phyloP scores from a whole-genome alignment of 331 rosid genomes.

The Quercus lobata region DNA sequence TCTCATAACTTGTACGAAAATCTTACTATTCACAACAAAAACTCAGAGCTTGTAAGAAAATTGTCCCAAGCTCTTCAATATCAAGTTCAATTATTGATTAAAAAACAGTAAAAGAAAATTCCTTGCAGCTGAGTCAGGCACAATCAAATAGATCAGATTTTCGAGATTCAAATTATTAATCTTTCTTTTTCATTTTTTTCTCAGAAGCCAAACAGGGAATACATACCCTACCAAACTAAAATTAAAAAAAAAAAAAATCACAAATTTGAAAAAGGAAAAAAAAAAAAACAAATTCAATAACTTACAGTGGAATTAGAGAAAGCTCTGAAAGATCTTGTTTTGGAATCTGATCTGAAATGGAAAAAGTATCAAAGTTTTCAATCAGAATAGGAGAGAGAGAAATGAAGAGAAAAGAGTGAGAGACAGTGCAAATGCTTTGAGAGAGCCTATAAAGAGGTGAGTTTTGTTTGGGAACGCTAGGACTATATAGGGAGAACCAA shows the following conservation, averaged over 20 bases:
- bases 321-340: background rate
- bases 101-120: background rate
- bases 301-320: slow-evolving; percentile 21
- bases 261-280: background rate
- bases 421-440: background rate
- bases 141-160: background rate
- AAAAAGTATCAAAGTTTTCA: background rate
- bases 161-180: background rate
- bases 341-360: background rate
- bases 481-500: slow-evolving; percentile 24
- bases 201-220: background rate
- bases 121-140: background rate
- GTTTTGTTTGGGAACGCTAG: background rate
- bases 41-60: too few species aligned
- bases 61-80: background rate
- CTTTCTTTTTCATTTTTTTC: background rate
- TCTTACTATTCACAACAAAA: background rate
- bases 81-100: background rate
- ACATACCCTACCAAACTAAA: background rate
- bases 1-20: background rate
- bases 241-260: background rate
- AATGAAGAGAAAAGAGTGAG: background rate
- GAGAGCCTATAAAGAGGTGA: slow-evolving; percentile 11
- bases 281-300: background rate
- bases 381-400: background rate